A percentile compares a stretch with the other conserved stretches of the same genome.
phyloP scores from a whole-genome alignment of 2,329 filamentous ascomycete genomes.

The Xylariales sp. region DNA sequence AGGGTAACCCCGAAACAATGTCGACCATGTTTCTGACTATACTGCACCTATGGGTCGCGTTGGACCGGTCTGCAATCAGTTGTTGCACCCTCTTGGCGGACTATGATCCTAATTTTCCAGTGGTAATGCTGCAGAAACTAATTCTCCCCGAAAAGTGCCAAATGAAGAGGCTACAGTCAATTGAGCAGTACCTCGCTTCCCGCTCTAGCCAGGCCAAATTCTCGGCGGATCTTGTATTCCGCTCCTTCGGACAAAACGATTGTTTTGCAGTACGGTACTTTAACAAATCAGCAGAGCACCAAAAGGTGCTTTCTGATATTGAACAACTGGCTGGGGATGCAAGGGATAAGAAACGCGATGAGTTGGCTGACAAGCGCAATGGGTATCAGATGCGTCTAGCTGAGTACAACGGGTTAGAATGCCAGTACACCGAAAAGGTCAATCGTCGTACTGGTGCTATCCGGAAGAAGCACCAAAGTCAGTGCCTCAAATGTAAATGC shows the following conservation, averaged over 20 bases:
- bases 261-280: conserved; percentile 23
- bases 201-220: conserved; percentile 3
- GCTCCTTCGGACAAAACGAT: not conserved
- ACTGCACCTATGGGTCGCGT: conserved; percentile 32
- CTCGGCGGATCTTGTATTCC: too few relatives aligned
- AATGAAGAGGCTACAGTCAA: conserved; percentile 15
- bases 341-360: too few relatives aligned
- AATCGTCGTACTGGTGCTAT: too few relatives aligned
- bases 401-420: not conserved
- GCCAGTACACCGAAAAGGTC: too few relatives aligned
- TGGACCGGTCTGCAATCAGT: conserved; percentile 7
- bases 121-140: conserved; percentile 41
- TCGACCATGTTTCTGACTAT: conserved; percentile 32
- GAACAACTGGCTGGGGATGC: too few relatives aligned
- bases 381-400: too few relatives aligned
- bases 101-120: conserved; percentile 45
- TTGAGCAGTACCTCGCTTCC: conserved; percentile 15
- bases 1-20: conserved; percentile 25
- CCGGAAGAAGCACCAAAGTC: not conserved
- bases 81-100: conserved; percentile 32
- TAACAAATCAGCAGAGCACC: not conserved
- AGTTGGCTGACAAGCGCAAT: too few relatives aligned
- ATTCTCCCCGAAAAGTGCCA: conserved; percentile 22
- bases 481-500: conserved; percentile 11
- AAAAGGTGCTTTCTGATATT: too few relatives aligned